Conservation (phyloP, 306 rosid species). For the Arachis hypogaea region DNA sequence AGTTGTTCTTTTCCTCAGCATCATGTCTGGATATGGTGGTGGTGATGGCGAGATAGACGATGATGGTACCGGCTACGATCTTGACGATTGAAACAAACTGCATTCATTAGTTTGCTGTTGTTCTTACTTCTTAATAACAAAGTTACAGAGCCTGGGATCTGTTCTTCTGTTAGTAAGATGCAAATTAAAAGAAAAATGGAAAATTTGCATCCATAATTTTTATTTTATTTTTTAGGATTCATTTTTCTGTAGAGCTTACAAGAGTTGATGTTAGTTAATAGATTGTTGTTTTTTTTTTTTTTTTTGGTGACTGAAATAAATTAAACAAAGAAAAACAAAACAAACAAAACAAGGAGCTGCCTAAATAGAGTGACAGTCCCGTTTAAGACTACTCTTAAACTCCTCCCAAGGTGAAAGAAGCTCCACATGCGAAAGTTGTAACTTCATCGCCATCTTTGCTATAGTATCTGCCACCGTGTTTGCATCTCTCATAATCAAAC, state of each 20-base stretch:
- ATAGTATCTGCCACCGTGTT: no score
- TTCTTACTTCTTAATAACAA: slow-evolving; percentile 16
- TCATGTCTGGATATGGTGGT: slow-evolving; percentile 52
- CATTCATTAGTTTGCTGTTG: slow-evolving; percentile 8
- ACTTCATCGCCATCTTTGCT: no score
- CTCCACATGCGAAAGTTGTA: no score
- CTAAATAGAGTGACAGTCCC: no score
- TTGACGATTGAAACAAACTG: slow-evolving; percentile 49
- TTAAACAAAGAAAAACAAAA: no score
- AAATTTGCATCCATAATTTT: slow-evolving; percentile 24
- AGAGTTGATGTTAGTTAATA: slow-evolving; percentile 24
- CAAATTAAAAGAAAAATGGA: slow-evolving; percentile 34
- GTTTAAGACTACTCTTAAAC: no score
- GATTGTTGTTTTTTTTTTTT: not conserved
- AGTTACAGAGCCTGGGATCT: no score
- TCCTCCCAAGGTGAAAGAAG: no score
- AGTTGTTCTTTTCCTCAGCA: slow-evolving; percentile 68
- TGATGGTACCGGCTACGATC: slow-evolving; percentile 52
- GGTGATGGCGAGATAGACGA: slow-evolving; percentile 65
- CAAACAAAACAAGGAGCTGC: no score
- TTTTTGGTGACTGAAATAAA: no score
- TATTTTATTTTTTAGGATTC: slow-evolving; percentile 13
- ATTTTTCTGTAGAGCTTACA: slow-evolving; percentile 10
- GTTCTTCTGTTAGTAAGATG: slow-evolving; percentile 35
- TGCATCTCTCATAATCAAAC: no score